Percentiles rank a stretch among this genome's conserved stretches.
Evolutionary conservation across 2,329 filamentous ascomycete genomes (phyloP).

Genomic region (Aspergillus sp.): DNA sequence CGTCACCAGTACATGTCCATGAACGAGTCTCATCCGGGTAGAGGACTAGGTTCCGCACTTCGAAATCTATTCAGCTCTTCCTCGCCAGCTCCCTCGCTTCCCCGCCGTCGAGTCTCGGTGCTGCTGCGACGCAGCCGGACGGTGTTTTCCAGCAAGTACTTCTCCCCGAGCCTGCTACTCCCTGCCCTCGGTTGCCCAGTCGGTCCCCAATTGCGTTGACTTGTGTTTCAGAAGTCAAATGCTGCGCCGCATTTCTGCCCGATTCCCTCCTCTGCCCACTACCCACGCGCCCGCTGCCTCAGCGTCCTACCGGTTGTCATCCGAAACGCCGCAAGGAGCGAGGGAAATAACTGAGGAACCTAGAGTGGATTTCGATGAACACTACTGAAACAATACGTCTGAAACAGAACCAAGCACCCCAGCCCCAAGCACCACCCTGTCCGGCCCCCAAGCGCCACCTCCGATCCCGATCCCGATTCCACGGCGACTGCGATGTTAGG

Average conservation of each 20-base stretch:
- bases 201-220: constrained; percentile 4
- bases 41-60: constrained; percentile 32
- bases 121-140: constrained; percentile 38
- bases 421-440: constrained; percentile 15
- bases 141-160: constrained; percentile 36
- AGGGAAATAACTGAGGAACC: not conserved
- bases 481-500: constrained; percentile 39
- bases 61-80: constrained; percentile 34
- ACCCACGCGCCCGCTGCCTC: not conserved
- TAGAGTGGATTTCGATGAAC: not conserved
- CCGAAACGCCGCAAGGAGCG: not conserved
- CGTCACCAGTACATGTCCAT: constrained; percentile 34
- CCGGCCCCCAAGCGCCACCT: constrained; percentile 24
- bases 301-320: not conserved
- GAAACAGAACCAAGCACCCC: constrained; percentile 16
- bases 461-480: constrained; percentile 38
- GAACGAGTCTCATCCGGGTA: constrained; percentile 33
- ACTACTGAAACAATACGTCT: constrained; percentile 5
- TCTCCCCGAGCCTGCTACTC: constrained; percentile 3
- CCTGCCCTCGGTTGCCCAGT: not conserved
- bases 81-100: constrained; percentile 24
- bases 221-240: not conserved
- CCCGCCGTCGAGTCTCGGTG: constrained; percentile 31
- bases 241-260: constrained; percentile 5
- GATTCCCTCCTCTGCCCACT: not conserved